Conservation (phyloP, 768 basidiomycete species). For the Leucocoprinus birnbaumii region DNA sequence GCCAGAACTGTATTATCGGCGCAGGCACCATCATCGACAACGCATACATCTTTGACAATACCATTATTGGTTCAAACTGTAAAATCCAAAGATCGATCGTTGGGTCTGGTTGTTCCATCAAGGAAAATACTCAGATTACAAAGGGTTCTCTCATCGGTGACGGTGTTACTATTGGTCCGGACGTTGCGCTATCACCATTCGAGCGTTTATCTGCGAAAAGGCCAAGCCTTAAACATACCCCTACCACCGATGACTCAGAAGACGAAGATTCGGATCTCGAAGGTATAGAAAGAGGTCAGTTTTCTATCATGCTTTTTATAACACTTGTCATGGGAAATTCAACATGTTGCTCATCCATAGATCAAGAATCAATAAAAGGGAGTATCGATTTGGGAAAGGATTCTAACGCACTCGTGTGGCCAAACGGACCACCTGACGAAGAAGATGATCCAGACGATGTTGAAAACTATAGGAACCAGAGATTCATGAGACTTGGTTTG, state of each 20-base stretch:
- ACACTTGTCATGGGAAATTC: conserved; percentile 5
- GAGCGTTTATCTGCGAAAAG: conserved; percentile 63
- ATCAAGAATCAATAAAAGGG: conserved; percentile 41
- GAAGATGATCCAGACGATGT: conserved; percentile 60
- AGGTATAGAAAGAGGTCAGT: conserved; percentile 64
- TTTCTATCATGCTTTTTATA: conserved; percentile 9
- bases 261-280: conserved; percentile 62
- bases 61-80: conserved; percentile 66
- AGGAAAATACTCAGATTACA: conserved; percentile 62
- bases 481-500: conserved; percentile 75
- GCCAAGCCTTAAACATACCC: conserved; percentile 18
- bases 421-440: conserved; percentile 58
- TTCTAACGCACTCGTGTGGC: conserved; percentile 84
- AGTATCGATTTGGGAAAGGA: conserved; percentile 55
- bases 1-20: conserved; percentile 72
- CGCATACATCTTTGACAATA: conserved; percentile 84
- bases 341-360: conserved; percentile 26
- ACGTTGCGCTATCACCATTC: conserved; percentile 63
- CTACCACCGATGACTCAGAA: conserved; percentile 25
- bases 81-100: conserved; percentile 79
- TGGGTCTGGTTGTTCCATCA: conserved; percentile 72
- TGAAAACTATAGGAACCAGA: conserved; percentile 53
- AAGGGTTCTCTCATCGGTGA: conserved; percentile 82
- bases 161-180: conserved; percentile 75
- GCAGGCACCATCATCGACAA: conserved; percentile 62